Conservation (phyloP, 2,329 filamentous ascomycete species). For the Diaporthe australafricana region DNA sequence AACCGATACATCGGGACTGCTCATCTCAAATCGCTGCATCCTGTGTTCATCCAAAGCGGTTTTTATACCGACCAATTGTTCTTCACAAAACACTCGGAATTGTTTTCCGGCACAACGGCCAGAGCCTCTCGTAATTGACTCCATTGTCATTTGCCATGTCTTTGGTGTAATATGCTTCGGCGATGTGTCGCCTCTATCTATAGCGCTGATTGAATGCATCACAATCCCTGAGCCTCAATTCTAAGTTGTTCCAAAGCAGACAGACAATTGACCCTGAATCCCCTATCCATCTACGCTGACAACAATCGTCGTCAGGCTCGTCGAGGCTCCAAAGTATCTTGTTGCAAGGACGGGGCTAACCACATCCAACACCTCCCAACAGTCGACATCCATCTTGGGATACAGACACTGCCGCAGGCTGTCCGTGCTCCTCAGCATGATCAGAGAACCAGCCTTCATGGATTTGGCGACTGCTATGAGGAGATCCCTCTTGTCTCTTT, state of each 20-base stretch:
- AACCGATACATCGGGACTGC: too few species aligned
- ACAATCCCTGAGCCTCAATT: neutral
- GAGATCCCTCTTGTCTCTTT: slow-evolving; percentile 29
- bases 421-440: slow-evolving; percentile 31
- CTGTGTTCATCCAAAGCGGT: neutral
- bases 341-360: slow-evolving; percentile 28
- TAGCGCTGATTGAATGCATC: neutral
- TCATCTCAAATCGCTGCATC: neutral
- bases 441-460: slow-evolving; percentile 20
- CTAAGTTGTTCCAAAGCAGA: neutral
- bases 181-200: neutral
- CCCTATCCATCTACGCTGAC: slow-evolving; percentile 28
- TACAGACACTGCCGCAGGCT: slow-evolving; percentile 30
- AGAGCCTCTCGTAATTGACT: neutral
- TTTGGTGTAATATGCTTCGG: neutral
- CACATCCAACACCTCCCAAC: slow-evolving; percentile 22
- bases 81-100: too few species aligned
- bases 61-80: neutral
- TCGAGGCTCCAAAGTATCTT: slow-evolving; percentile 28
- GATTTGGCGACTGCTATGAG: slow-evolving; percentile 24
- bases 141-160: too few species aligned
- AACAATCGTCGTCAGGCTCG: slow-evolving; percentile 30
- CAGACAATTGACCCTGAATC: neutral
- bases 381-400: slow-evolving; percentile 31
- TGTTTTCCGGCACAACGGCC: too few species aligned